Base-by-base conservation (phyloP, 805 yeast species). In the Candida morakotiae region DNA sequence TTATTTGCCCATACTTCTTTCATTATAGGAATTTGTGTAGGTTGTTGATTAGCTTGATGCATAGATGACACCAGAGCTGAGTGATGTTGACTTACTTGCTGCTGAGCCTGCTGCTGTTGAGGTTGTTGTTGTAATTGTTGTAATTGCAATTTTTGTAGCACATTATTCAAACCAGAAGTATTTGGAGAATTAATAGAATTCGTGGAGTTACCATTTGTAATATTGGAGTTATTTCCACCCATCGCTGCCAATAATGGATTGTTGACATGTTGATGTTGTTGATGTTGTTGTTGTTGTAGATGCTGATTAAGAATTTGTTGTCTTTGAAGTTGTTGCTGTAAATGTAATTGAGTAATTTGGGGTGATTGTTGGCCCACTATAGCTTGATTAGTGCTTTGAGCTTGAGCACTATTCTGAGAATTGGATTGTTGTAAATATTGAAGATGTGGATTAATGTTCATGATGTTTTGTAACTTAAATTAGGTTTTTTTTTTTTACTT, bases 1-100 rank as follows among this genome's bases (percentile, higher is more conserved):
- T 83, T 84, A 38, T 73, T 77, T 25, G 64, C 69, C 88, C 91
- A 83, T 20, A 85, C 93, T 45, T 85, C 89, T 49, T 78, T 74
- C 21, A 81, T 69, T 39, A 78, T 69, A 10, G 82, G 75, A 21
- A 73, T 70, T 33, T 62, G 62, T 26, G 61, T 63, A 28, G 46
- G 58, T 18, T 48, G 44, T 28, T 47, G 42, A 23, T 40, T 44
- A 3, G 42, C 31, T 20, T 48, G 53, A 9, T 40, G 51, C 11
- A 45, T 52, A 8, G 37, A 45, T 21, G 42, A 53, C 21, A 44
- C 53, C 31, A 44, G 53, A 19, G 46, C 55, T 23, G 44, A 55
- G 31, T 52, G 59, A 18, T 35, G 49, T 25, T 47, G 58, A 13
- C 44, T 52, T 13, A 44, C 35, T 14, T 34, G 42, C 9, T 28